Evolutionary conservation across 2,329 filamentous ascomycete species (phyloP), one percentile per base, ranked within the genome.

Genomic region (Fusarium brevicatenulatum): DNA sequence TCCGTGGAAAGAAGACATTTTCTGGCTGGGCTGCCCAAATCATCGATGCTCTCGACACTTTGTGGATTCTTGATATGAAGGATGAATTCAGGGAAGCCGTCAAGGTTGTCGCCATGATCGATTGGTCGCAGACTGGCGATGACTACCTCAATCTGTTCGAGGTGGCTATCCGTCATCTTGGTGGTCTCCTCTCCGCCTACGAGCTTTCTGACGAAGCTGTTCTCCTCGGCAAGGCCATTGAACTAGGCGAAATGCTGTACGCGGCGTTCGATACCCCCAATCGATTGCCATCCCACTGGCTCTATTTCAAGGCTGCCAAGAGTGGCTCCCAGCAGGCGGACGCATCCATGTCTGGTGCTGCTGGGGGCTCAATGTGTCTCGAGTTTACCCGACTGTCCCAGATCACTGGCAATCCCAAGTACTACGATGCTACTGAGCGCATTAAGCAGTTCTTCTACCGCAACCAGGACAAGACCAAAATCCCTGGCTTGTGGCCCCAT

Each of bases 351-450:
- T 81, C 83, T 6, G 81, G 82, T 12, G 86, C 86, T 34, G 84
- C 83, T n/a, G 81, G 82, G 21, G 92, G 92, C 37, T 92, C 91
- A 15, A 84, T 95, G 63, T 90, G 89, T 13, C 81, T 95, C 66
- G 93, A 95, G 78, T 94, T 95, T 78, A 94, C 91, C 5, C 86
- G 93, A 10, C 85, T 95, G 50, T 90, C 91, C 25, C 93, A 95
- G 81, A 83, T 95, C 65, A 94, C 93, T 0, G 89, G 89, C 56
- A 86, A 94, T 67, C 82, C 88, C 61, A 94, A 92, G 79, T 95
- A 93, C 82, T 95, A 92, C 80, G 92, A 94, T 81, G 92, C 91
- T 9, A 88, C 93, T 59, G 91, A 92, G 70, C 87, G 91, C n/a
- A 88, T 95, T 68, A 94, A 92, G 71, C 85, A 91, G 75, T 88